Evolutionary conservation across 495 filamentous ascomycete species (phyloP).

Genomic region (Daldinia childiae): DNA sequence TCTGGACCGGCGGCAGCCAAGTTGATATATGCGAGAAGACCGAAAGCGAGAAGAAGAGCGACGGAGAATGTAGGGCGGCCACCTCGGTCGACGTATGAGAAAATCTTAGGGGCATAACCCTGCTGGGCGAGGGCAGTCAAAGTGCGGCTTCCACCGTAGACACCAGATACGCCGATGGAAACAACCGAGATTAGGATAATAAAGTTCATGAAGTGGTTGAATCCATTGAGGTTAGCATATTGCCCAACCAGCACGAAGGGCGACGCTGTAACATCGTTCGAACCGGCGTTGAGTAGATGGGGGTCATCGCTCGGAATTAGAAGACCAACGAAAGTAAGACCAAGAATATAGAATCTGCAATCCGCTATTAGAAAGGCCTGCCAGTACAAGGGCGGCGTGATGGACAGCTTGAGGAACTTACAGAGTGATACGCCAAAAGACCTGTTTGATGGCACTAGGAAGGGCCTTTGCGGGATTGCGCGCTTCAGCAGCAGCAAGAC

Average conservation of each 20-base stretch:
- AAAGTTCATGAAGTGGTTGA: constrained; percentile 78
- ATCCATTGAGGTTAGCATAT: constrained; percentile 70
- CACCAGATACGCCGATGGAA: constrained; percentile 71
- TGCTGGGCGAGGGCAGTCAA: constrained; percentile 70
- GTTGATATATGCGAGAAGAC: constrained; percentile 65
- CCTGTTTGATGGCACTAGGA: constrained; percentile 74
- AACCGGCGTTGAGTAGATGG: constrained; percentile 63
- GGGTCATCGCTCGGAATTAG: constrained; percentile 68
- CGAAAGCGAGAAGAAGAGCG: constrained; percentile 56
- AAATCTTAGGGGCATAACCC: constrained; percentile 65
- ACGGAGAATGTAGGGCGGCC: constrained; percentile 67
- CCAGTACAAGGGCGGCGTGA: neutral
- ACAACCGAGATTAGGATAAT: constrained; percentile 77
- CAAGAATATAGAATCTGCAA: constrained; percentile 75
- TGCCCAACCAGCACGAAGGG: constrained; percentile 79
- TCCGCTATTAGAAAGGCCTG: constrained; percentile 39
- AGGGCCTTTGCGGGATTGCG: constrained; percentile 70
- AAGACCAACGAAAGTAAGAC: constrained; percentile 77
- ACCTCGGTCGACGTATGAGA: constrained; percentile 66
- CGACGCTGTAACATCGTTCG: constrained; percentile 66
- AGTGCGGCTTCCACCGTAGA: constrained; percentile 74
- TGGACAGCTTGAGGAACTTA: constrained; percentile 8
- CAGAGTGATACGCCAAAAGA: constrained; percentile 76
- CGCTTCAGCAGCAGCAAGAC: constrained; percentile 77
- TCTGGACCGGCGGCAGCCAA: constrained; percentile 54